Evolutionary conservation across 2,329 filamentous ascomycete genomes (phyloP), one percentile per base, ranked within the genome.

Genomic region (Taxawa tesnikishii): DNA sequence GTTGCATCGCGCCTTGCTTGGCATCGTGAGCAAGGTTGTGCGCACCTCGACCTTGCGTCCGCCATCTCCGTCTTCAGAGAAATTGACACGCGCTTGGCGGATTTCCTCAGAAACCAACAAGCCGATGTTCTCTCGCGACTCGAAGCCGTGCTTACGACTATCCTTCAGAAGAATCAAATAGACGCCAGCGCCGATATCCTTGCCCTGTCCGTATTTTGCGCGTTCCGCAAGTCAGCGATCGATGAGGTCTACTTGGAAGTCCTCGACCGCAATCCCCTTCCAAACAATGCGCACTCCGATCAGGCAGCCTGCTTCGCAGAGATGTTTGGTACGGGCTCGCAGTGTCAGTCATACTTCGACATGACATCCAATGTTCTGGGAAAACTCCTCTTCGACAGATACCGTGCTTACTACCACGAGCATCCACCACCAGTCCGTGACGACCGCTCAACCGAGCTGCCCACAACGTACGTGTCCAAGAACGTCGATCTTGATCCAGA

Each of bases 261-360:
- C 1, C 72, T 68, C 0, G 73, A 77, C n/a, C n/a, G n/a, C 43
- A 60, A 70, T 6, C 75, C 73, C 42, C 73, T 71, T 0, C 54
- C 75, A 7, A 73, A 74, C 49, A 69, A 74, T 33, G 60, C 66
- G 13, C 72, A 74, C 34, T 59, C 70, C 2, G 73, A 77, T 35
- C 73, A 78, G 47, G 72, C 73, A 9, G 73, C 70, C 18, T 70
- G 70, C 5, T 77, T 77, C 43, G 67, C 73, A 1, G 73, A 77
- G 45, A 64, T 74, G 0, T 77, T 74, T 50, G 73, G 71, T 1
- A 55, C 76, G 2, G 73, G 73, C 1, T 76, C 73, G 3, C 67
- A 72, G 33, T 78, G 73, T 43, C 70, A 75, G 38, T 60, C 67
- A 1, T 77, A 75, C 44, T 74, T 77, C 36, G 71, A 72, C 37